Percentiles rank a stretch among this genome's conserved stretches.
Conservation (phyloP, 768 basidiomycete species). For the Suillus weaverae region DNA sequence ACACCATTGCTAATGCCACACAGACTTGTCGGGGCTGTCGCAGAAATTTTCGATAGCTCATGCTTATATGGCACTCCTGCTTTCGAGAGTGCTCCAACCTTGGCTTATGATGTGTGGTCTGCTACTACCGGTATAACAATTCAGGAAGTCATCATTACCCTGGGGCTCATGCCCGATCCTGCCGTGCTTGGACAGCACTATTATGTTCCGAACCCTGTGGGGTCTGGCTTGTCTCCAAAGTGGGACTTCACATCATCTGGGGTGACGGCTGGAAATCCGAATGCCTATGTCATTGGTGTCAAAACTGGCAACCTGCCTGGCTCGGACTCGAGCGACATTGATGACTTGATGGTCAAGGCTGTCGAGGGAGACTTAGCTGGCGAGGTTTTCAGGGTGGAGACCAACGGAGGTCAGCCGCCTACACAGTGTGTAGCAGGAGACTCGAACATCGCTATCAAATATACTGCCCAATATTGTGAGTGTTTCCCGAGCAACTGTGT, state of each 20-base stretch:
- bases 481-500: slow-evolving; percentile 3
- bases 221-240: slow-evolving; percentile 44
- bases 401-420: slow-evolving; percentile 55
- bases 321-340: slow-evolving; percentile 47
- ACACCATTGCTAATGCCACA: neutral
- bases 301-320: slow-evolving; percentile 43
- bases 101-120: slow-evolving; percentile 34
- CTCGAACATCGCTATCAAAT: slow-evolving; percentile 46
- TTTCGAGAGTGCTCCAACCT: slow-evolving; percentile 32
- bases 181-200: slow-evolving; percentile 52
- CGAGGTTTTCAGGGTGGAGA: slow-evolving; percentile 52
- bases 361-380: slow-evolving; percentile 50
- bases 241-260: slow-evolving; percentile 56
- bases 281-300: slow-evolving; percentile 49
- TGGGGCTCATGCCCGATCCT: slow-evolving; percentile 13
- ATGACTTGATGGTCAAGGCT: slow-evolving; percentile 53
- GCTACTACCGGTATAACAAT: slow-evolving; percentile 19
- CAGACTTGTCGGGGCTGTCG: slow-evolving; percentile 51
- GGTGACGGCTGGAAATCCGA: slow-evolving; percentile 38
- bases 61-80: slow-evolving; percentile 39
- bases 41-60: slow-evolving; percentile 55
- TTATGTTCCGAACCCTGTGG: slow-evolving; percentile 51
- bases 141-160: slow-evolving; percentile 15
- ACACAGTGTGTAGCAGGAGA: slow-evolving; percentile 46
- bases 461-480: slow-evolving; percentile 54